These are phyloP conservation scores for Aspergillus pseudoterreus DNA, from an alignment of 2,329 filamentous ascomycete genomes.

Conservation along the genomic window DNA sequence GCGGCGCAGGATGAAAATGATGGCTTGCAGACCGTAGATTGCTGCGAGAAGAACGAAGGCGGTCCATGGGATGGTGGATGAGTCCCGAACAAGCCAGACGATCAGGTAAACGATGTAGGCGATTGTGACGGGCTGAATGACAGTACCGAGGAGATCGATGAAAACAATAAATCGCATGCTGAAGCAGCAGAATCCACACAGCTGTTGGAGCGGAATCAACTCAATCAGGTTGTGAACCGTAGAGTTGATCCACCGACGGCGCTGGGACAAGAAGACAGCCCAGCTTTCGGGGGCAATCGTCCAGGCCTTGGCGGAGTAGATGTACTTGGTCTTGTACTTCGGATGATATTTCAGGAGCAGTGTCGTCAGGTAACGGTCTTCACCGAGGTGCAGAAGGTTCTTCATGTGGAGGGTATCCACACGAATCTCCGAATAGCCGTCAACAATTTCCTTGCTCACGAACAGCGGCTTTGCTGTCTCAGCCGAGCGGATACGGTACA, in stretches of 20 bases:
- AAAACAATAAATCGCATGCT: slow-evolving; percentile 99
- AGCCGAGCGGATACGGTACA: slow-evolving; percentile 94
- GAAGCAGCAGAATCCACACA: slow-evolving; percentile 99
- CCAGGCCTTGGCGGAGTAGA: slow-evolving; percentile 87
- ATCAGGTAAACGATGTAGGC: slow-evolving; percentile 89
- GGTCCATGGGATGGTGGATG: slow-evolving; percentile 69
- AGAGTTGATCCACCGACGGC: slow-evolving; percentile 99
- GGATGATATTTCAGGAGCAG: slow-evolving; percentile 86
- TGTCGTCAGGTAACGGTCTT: slow-evolving; percentile 96
- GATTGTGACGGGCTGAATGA: slow-evolving; percentile 87
- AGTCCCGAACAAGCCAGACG: slow-evolving; percentile 62
- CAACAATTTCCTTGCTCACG: slow-evolving; percentile 86
- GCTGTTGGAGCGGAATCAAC: slow-evolving; percentile 85
- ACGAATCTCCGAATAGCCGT: slow-evolving; percentile 84
- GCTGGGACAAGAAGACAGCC: slow-evolving; percentile 92
- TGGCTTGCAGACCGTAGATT: slow-evolving; percentile 95
- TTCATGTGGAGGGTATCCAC: slow-evolving; percentile 99
- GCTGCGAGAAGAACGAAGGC: slow-evolving; percentile 87
- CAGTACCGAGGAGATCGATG: slow-evolving; percentile 83
- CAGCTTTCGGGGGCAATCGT: slow-evolving; percentile 95
- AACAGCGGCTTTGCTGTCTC: slow-evolving; percentile 95
- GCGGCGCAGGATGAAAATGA: slow-evolving; percentile 93
- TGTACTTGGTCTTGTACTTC: slow-evolving; percentile 98
- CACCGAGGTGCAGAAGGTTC: slow-evolving; percentile 92
- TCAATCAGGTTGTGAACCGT: slow-evolving; percentile 97